These are phyloP conservation scores for Lactuca saligna DNA, from an alignment of 129 eudicot species.

Conservation along the genomic window DNA sequence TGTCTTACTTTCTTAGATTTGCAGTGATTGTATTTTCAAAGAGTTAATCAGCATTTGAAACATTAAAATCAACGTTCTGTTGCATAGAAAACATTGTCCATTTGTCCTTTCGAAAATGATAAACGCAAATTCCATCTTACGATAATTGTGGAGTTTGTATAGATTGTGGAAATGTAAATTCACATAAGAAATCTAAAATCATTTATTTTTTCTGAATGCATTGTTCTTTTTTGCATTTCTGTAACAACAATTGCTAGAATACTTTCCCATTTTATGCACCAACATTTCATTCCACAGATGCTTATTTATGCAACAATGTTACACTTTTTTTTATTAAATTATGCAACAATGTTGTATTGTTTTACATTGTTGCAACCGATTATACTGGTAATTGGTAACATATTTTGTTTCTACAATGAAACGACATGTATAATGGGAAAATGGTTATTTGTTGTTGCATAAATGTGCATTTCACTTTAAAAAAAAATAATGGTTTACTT, in stretches of 20 bases:
- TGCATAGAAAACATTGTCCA: neutral
- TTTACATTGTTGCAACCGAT: too few species aligned
- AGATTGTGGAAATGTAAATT: neutral
- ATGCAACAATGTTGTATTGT: too few species aligned
- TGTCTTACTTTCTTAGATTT: neutral
- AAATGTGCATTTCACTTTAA: neutral
- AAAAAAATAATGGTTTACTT: neutral
- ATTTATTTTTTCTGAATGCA: neutral
- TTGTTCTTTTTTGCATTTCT: neutral
- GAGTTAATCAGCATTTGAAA: neutral
- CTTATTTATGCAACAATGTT: too few species aligned
- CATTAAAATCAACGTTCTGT: neutral
- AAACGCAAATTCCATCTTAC: neutral
- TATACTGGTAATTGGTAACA: too few species aligned
- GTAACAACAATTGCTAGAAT: neutral
- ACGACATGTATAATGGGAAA: neutral
- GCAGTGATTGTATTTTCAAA: neutral
- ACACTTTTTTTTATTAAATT: too few species aligned
- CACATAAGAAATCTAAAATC: neutral
- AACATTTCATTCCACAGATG: too few species aligned
- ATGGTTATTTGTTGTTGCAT: too few species aligned
- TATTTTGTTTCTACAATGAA: too few species aligned
- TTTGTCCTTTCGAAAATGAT: neutral
- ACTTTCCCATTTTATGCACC: too few species aligned
- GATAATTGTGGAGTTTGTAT: neutral